Percentiles rank a stretch among this genome's conserved stretches.
Evolutionary conservation across 2,329 filamentous ascomycete species (phyloP).

Genomic region (Aspergillus pseudoviridinutans): DNA sequence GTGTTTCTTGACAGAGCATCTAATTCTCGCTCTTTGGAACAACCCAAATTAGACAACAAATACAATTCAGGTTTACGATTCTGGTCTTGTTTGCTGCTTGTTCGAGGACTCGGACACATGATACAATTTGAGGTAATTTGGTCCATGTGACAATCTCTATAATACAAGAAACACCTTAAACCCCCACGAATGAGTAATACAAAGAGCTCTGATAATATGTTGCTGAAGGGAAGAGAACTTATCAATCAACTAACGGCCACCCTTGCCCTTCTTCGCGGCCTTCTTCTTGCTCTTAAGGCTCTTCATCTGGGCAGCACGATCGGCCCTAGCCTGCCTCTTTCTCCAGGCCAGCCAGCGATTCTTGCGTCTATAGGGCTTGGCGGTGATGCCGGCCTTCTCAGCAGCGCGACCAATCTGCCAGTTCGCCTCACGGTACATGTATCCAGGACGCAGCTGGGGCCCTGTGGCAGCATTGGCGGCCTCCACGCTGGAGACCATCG

Average conservation of each 20-base stretch:
- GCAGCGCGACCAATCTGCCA: constrained; percentile 64
- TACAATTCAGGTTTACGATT: not conserved
- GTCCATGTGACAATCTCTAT: constrained; percentile 24
- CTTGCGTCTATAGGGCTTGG: constrained; percentile 53
- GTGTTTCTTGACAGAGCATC: not conserved
- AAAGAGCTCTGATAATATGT: not conserved
- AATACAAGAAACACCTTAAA: constrained; percentile 30
- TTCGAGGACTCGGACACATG: not conserved
- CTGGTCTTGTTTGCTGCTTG: not conserved
- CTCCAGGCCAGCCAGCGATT: constrained; percentile 64
- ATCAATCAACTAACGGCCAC: constrained; percentile 22
- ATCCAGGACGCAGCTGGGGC: constrained; percentile 49
- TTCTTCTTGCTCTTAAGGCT: constrained; percentile 48
- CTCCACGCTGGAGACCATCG: constrained; percentile 20
- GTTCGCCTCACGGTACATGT: constrained; percentile 63
- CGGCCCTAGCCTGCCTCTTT: constrained; percentile 51
- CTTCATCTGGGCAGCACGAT: constrained; percentile 52
- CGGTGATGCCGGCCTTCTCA: constrained; percentile 56
- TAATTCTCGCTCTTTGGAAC: not conserved
- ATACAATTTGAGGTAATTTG: constrained; percentile 6
- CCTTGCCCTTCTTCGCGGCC: constrained; percentile 35
- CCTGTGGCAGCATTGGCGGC: constrained; percentile 24
- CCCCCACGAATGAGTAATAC: constrained; percentile 5
- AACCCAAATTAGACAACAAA: not conserved
- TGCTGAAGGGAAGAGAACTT: constrained; percentile 6